Evolutionary conservation across 2,329 filamentous ascomycete genomes (phyloP), one percentile per base, ranked within the genome.

Genomic region (Tolypocladium paradoxum): DNA sequence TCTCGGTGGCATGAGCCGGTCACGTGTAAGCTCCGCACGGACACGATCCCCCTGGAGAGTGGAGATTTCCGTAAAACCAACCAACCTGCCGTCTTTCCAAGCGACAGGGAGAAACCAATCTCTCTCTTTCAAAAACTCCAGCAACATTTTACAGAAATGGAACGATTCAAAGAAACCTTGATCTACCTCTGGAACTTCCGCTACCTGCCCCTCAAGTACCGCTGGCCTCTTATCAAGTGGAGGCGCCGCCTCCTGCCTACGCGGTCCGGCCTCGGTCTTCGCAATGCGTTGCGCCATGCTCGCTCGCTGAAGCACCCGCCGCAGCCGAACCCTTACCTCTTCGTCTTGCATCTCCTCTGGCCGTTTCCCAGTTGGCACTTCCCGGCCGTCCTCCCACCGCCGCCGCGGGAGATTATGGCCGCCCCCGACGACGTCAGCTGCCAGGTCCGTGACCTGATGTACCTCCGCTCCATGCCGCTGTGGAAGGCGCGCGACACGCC

Each of bases 401-500:
- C 51, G n/a, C 57, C 58, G 31, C 57, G 55, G 14, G 33, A 29
- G 22, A 56, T 59, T 34, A 54, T 52, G 47, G 56, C 57, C 36
- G 53, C 56, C 29, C 50, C 49, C 4, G 40, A 57, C 20, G 36
- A 43, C 14, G 40, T 58, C 5, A 46, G 40, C 38, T 54, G 36
- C 45, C 52, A 54, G 31, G 48, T 48, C 11, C 53, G 51, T 33
- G 55, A 58, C 36, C 53, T 53, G 43, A 52, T 48, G 36, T 48
- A 50, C 27, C 52, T 53, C 14, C 60, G 56, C 51, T 51, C 54
- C n/a, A 49, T 58, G 51, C 50, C 55, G 4, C 29, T 59, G 12
- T 60, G 55, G 56, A 36, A 53, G n/a, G 49, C 54, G 50, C 62
- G 63, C 40, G 62, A 65, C 51, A 65, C 61, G 46, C 55, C 56